Conservation (phyloP, 306 rosid species). For the Casuarina glauca region DNA sequence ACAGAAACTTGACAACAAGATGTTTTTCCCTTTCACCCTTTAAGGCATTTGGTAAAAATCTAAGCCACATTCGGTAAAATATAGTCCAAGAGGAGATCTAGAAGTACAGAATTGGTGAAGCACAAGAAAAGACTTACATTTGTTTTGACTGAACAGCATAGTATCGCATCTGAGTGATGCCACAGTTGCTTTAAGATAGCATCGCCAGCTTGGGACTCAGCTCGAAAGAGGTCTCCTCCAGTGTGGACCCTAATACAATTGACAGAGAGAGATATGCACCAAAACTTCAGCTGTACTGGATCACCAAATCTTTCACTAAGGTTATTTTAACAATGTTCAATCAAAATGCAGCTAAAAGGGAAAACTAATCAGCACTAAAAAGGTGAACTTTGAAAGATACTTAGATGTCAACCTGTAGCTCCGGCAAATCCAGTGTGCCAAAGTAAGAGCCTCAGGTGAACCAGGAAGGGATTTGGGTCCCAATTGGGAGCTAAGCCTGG, state of each 20-base stretch:
- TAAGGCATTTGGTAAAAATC: not conserved
- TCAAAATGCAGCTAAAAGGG: not conserved
- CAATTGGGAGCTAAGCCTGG: slow-evolving; percentile 55
- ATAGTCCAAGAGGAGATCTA: not conserved
- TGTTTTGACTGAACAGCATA: slow-evolving; percentile 91
- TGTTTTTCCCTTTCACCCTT: not conserved
- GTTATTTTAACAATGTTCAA: not conserved
- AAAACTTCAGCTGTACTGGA: not conserved
- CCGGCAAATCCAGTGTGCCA: slow-evolving; percentile 79
- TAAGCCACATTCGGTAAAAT: not conserved
- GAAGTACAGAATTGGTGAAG: not conserved
- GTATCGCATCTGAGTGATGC: slow-evolving; percentile 87
- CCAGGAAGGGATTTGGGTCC: slow-evolving; percentile 83
- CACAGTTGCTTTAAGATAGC: slow-evolving; percentile 88
- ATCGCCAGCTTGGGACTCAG: slow-evolving; percentile 60
- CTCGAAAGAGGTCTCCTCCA: slow-evolving; percentile 64
- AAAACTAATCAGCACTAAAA: not conserved
- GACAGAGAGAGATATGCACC: not conserved
- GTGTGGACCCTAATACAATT: slow-evolving; percentile 60
- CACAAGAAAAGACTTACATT: slow-evolving; percentile 42
- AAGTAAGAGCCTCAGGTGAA: slow-evolving; percentile 89
- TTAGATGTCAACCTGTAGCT: slow-evolving; percentile 65
- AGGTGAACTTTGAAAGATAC: not conserved
- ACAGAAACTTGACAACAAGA: not conserved
- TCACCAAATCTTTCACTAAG: not conserved